These are phyloP conservation scores for Rhodamnia rubescens DNA, from an alignment of 345 rosid genomes.

Conservation along the genomic window DNA sequence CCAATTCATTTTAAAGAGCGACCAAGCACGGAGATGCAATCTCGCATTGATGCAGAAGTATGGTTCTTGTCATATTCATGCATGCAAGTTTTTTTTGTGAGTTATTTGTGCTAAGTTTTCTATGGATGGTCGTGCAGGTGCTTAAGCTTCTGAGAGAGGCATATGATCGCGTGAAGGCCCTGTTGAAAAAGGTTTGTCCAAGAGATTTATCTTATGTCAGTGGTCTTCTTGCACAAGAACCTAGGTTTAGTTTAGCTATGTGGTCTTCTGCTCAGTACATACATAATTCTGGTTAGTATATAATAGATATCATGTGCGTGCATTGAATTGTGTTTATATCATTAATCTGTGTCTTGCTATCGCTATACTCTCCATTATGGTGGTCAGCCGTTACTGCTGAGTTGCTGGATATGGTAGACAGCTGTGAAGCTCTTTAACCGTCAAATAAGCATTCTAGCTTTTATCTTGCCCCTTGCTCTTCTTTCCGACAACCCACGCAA, in stretches of 20 bases:
- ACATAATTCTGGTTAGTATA: not conserved
- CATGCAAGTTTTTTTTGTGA: not conserved
- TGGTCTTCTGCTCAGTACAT: not conserved
- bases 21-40: conserved; percentile 93
- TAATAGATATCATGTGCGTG: not conserved
- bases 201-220: not conserved
- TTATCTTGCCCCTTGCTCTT: not conserved
- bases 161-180: conserved; percentile 79
- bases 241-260: not conserved
- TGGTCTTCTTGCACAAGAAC: not conserved
- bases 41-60: conserved; percentile 94
- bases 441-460: not conserved
- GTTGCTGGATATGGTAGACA: not conserved
- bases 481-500: not conserved
- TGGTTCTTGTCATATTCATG: not conserved
- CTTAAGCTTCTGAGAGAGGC: conserved; percentile 91
- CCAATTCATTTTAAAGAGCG: conserved; percentile 92
- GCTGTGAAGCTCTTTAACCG: not conserved
- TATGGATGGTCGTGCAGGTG: conserved; percentile 39
- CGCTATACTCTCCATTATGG: not conserved
- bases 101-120: not conserved
- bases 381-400: not conserved
- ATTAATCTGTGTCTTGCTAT: not conserved
- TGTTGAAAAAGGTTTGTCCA: conserved; percentile 62
- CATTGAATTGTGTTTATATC: not conserved